Evolutionary conservation across 2,329 filamentous ascomycete genomes (phyloP).

Genomic region (Penicillium sp.): DNA sequence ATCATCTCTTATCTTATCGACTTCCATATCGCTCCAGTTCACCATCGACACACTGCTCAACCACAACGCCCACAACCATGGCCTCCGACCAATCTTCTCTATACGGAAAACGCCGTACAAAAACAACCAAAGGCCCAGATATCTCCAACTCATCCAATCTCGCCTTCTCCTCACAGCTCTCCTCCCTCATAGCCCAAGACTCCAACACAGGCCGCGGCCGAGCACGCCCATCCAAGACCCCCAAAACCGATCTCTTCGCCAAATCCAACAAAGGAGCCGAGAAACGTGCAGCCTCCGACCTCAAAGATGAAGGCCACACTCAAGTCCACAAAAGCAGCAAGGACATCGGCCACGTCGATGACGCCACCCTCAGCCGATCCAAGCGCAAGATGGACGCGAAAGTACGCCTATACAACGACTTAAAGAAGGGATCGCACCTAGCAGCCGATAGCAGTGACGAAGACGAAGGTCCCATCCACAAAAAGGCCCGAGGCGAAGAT

Average conservation of each 20-base stretch:
- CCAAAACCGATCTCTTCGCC: constrained; percentile 70
- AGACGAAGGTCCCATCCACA: constrained; percentile 24
- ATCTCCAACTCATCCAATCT: constrained; percentile 68
- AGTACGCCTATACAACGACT: constrained; percentile 78
- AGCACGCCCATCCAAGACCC: constrained; percentile 42
- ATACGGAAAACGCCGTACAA: constrained; percentile 73
- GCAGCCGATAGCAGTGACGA: constrained; percentile 41
- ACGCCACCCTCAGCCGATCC: constrained; percentile 61
- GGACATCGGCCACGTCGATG: constrained; percentile 63
- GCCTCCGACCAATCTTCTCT: constrained; percentile 46
- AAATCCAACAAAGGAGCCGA: constrained; percentile 63
- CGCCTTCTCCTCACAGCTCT: constrained; percentile 85
- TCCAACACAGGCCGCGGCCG: constrained; percentile 43
- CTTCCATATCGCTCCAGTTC: neutral
- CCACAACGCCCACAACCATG: constrained; percentile 7
- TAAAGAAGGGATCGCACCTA: constrained; percentile 88
- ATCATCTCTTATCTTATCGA: neutral
- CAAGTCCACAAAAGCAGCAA: constrained; percentile 61
- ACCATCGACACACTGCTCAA: neutral
- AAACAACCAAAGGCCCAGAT: constrained; percentile 55
- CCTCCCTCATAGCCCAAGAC: constrained; percentile 69
- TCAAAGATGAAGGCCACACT: constrained; percentile 50
- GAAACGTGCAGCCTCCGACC: constrained; percentile 62
- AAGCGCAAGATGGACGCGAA: constrained; percentile 88
- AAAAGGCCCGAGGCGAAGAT: constrained; percentile 24